Base-by-base conservation (phyloP, 129 eudicot species). In the Cynara cardunculus region DNA sequence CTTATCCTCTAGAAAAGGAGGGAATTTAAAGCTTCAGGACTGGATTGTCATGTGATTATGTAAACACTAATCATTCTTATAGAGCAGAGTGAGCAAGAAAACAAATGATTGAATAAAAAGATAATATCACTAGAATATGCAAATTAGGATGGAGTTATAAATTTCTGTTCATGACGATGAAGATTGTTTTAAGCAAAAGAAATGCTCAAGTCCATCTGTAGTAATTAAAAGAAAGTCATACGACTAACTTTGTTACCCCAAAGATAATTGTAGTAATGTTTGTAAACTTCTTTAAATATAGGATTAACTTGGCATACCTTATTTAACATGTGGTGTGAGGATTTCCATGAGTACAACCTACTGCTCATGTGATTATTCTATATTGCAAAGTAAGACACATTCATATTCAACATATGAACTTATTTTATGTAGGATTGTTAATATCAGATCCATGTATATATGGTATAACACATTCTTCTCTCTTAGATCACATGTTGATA, bases 401-500 rank as follows among this genome's bases (percentile, higher is more conserved):
- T 41, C 53, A 41, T 41, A 41, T 56, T 56, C 22, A 56, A 9
- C 22, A 56, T 18, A 19, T 16, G 9, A 41, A 61, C 25, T n/a
- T 61, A 61, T 61, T 61, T n/a, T 61, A 2, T 61, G 68, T 61
- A 21, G 68, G 68, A 61, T 19, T 7, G 68, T 61, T 21, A 1
- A 61, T 5, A 61, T 61, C 66, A 0, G 66, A 59, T 81, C 30
- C 26, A 44, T 66, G 69, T 37, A 19, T n/a, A 25, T n/a, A 73
- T 3, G 39, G 62, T 18, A 25, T 69, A 10, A 67, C 34, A 25
- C 71, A 35, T 56, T n/a, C 4, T 81, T 41, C 27, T 80, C 82
- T 26, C 44, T 26, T 82, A 89, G 95, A 82, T 65, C 81, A 74
- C 81, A 83, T 56, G 28, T 30, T 67, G 25, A 79, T 3, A 82